These are phyloP conservation scores for Fraxinus dipetala DNA, from an alignment of 305 asterid species.

Conservation along the genomic window DNA sequence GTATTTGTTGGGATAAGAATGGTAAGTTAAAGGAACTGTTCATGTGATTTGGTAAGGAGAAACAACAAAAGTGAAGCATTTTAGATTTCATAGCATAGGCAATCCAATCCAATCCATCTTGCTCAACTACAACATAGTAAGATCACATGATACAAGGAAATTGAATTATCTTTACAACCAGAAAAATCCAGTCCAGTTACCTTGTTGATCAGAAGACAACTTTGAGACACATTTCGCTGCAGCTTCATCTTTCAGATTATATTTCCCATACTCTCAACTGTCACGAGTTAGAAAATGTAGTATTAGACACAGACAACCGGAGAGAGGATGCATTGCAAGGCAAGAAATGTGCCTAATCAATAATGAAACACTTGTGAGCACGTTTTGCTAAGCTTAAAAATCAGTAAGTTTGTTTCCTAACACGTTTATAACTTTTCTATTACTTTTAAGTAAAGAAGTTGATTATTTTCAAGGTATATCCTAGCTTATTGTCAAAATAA, in stretches of 20 bases:
- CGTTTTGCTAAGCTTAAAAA: not conserved
- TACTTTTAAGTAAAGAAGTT: not conserved
- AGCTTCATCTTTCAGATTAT: constrained; percentile 12
- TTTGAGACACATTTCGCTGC: constrained; percentile 21
- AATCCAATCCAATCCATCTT: not conserved
- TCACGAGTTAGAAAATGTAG: not conserved
- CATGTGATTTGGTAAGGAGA: not conserved
- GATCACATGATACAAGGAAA: constrained; percentile 27
- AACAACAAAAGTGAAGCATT: not conserved
- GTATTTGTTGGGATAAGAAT: not conserved
- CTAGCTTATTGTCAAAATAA: not conserved
- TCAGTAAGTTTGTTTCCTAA: not conserved
- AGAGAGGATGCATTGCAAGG: not conserved
- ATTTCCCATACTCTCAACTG: constrained; percentile 18
- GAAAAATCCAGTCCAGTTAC: constrained; percentile 27
- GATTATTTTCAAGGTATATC: not conserved
- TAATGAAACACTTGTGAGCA: not conserved
- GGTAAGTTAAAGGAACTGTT: not conserved
- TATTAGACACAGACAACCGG: constrained; percentile 14
- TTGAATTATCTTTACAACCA: constrained; percentile 6
- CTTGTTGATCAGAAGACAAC: constrained; percentile 27
- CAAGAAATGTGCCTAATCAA: not conserved
- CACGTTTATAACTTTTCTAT: not conserved
- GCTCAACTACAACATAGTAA: constrained; percentile 25
- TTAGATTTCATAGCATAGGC: not conserved